Evolutionary conservation across 139 green algal genomes (phyloP).

Genomic region (Chlamydomonas schloesseri): DNA sequence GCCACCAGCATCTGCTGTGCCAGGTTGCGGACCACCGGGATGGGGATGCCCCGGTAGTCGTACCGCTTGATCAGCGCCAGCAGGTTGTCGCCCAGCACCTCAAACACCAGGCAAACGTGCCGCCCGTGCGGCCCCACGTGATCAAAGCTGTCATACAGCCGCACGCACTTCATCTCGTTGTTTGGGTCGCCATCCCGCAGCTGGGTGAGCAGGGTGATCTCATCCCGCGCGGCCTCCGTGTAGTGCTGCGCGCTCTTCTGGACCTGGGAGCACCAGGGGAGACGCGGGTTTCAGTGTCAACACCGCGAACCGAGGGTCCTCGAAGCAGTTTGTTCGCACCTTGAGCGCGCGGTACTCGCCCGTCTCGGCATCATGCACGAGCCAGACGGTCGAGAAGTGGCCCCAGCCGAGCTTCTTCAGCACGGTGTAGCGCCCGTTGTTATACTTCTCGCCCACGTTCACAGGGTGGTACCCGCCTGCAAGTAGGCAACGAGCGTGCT

Average conservation of each 20-base stretch:
- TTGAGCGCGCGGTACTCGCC: constrained; percentile 62
- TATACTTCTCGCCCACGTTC: constrained; percentile 89
- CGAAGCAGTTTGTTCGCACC: constrained; percentile 25
- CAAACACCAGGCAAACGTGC: constrained; percentile 99
- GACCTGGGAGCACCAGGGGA: constrained; percentile 70
- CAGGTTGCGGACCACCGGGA: constrained; percentile 88
- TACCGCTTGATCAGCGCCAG: constrained; percentile 84
- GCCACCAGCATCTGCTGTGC: constrained; percentile 87
- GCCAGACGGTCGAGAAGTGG: constrained; percentile 99
- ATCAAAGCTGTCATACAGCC: constrained; percentile 94
- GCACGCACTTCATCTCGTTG: constrained; percentile 72
- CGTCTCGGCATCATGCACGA: constrained; percentile 79
- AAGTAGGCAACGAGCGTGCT: neutral
- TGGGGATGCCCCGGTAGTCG: constrained; percentile 90
- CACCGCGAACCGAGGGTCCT: neutral
- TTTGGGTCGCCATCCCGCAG: constrained; percentile 77
- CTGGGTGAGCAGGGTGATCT: constrained; percentile 92
- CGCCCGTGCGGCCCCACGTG: constrained; percentile 91
- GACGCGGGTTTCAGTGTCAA: neutral
- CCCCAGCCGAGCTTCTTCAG: constrained; percentile 98
- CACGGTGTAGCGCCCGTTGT: constrained; percentile 91
- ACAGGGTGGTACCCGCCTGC: constrained; percentile 97
- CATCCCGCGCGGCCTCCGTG: constrained; percentile 96
- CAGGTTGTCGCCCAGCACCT: constrained; percentile 91
- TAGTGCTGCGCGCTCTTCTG: constrained; percentile 98